Conservation (phyloP, 2,329 filamentous ascomycete genomes). For the Microdochium bolleyi region DNA sequence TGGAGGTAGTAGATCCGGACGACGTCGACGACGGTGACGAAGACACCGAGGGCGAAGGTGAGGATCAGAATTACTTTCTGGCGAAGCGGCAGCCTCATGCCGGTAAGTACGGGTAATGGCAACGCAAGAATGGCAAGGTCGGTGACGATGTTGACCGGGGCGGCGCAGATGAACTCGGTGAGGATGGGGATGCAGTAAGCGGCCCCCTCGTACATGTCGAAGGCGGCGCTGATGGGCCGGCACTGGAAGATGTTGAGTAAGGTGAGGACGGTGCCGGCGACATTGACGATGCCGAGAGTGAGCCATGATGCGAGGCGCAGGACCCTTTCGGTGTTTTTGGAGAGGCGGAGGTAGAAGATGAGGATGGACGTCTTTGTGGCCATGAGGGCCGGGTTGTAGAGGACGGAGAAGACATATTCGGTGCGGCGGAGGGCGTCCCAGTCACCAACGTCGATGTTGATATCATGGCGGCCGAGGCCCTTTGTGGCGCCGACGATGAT, state of each 20-base stretch:
- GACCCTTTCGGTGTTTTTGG: slow-evolving; percentile 66
- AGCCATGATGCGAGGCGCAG: slow-evolving; percentile 77
- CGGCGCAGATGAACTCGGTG: slow-evolving; percentile 63
- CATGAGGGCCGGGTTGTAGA: slow-evolving; percentile 81
- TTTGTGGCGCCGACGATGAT: slow-evolving; percentile 56
- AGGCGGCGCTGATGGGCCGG: slow-evolving; percentile 63
- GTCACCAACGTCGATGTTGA: slow-evolving; percentile 44
- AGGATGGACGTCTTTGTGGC: slow-evolving; percentile 88
- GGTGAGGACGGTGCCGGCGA: slow-evolving; percentile 70
- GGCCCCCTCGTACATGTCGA: slow-evolving; percentile 31
- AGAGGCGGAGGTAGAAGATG: slow-evolving; percentile 79
- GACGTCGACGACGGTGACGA: slow-evolving; percentile 82
- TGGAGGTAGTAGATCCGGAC: slow-evolving; percentile 87
- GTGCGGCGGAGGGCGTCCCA: slow-evolving; percentile 43
- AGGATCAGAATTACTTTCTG: slow-evolving; percentile 84
- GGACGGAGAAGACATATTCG: slow-evolving; percentile 57
- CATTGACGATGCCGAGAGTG: slow-evolving; percentile 69
- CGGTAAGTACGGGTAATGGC: slow-evolving; percentile 80
- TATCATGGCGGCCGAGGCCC: slow-evolving; percentile 62
- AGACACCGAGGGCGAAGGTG: slow-evolving; percentile 80
- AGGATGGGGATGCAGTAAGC: slow-evolving; percentile 47
- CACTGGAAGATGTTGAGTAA: slow-evolving; percentile 87
- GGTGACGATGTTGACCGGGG: slow-evolving; percentile 86
- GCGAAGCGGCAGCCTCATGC: slow-evolving; percentile 74
- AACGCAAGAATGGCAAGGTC: slow-evolving; percentile 82